These are phyloP conservation scores for Otatea glauca DNA, from an alignment of 176 grass and related monocot species.

Conservation along the genomic window DNA sequence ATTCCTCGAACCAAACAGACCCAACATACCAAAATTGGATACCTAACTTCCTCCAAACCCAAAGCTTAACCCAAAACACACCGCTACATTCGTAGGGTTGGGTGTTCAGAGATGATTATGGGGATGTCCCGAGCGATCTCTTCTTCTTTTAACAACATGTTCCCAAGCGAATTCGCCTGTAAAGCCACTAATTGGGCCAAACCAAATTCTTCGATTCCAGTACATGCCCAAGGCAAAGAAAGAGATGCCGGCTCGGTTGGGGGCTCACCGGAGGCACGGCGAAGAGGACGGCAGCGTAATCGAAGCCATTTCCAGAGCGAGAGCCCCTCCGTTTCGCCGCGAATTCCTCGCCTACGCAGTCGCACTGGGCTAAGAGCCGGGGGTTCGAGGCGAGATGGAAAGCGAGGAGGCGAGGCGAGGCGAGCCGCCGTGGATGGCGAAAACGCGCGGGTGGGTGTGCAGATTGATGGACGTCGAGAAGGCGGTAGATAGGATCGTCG, in stretches of 20 bases:
- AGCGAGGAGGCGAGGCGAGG: background rate
- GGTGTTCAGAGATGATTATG: background rate
- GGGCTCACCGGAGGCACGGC: slow-evolving; percentile 40
- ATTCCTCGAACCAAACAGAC: background rate
- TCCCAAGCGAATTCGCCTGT: background rate
- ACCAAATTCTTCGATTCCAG: background rate
- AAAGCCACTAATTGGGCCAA: background rate
- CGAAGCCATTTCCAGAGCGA: slow-evolving; percentile 31
- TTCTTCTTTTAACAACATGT: background rate
- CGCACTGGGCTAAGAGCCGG: background rate
- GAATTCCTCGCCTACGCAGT: background rate
- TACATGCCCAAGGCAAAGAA: background rate
- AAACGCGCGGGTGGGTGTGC: background rate
- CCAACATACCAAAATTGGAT: no score
- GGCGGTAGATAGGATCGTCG: slow-evolving; percentile 9
- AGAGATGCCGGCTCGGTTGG: background rate
- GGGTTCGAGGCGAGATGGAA: background rate
- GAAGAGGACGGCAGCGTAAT: slow-evolving; percentile 25
- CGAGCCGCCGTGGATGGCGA: background rate
- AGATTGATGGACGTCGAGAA: background rate
- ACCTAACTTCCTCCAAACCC: background rate
- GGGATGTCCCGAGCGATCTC: background rate
- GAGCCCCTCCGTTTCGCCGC: background rate
- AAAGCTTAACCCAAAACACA: slow-evolving; percentile 6
- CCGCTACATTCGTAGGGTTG: background rate